Percentiles rank a stretch among this genome's conserved stretches.
Evolutionary conservation across 805 yeast species (phyloP).

Genomic region (Yarrowia yakushimensis): DNA sequence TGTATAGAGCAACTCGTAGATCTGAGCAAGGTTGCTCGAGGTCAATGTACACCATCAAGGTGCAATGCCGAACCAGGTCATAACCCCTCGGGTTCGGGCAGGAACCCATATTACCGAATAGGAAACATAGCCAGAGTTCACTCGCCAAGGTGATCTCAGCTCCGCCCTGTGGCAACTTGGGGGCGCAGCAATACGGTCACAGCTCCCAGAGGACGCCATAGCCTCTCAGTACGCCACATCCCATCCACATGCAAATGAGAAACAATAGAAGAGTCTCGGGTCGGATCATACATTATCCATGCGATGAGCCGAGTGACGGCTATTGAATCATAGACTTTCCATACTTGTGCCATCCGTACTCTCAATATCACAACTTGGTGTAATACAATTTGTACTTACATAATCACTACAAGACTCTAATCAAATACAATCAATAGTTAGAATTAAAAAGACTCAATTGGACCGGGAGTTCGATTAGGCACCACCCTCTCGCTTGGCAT

Average conservation of each 20-base stretch:
- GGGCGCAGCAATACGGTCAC: no score
- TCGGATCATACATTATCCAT: background rate
- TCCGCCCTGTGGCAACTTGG: background rate
- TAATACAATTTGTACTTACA: no score
- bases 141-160: no score
- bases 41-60: background rate
- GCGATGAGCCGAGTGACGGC: background rate
- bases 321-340: no score
- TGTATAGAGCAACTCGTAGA: no score
- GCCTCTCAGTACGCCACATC: no score
- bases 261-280: background rate
- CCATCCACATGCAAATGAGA: no score
- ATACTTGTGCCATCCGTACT: no score
- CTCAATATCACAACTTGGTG: no score
- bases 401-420: background rate
- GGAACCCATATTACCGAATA: background rate
- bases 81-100: background rate
- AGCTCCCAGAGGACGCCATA: no score
- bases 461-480: constrained; percentile 27
- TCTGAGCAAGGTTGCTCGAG: background rate
- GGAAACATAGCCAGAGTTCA: background rate
- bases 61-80: background rate
- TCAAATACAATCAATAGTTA: background rate
- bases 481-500: constrained; percentile 41
- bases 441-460: background rate